Evolutionary conservation across 2,329 filamentous ascomycete genomes (phyloP).

Genomic region (Ophiostoma fasciatum): DNA sequence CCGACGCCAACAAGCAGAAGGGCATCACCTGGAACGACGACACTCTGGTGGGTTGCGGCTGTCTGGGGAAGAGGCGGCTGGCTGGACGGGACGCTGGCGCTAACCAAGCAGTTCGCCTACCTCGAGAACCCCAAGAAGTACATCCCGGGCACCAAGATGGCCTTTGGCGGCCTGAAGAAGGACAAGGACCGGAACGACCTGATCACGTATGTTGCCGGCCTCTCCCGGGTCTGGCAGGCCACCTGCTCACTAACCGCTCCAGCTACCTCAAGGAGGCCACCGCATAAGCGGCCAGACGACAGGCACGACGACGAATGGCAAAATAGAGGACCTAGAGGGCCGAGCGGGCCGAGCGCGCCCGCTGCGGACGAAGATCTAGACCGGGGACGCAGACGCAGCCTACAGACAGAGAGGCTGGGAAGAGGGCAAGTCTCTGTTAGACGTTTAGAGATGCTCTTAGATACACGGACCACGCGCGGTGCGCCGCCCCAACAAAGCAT

Average conservation of each 20-base stretch:
- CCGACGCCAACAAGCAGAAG: slow-evolving; percentile 98
- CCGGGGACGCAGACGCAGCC: too few relatives aligned
- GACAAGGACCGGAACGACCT: slow-evolving; percentile 97
- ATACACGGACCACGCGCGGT: too few relatives aligned
- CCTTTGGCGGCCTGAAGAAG: slow-evolving; percentile 99
- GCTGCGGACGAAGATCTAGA: too few relatives aligned
- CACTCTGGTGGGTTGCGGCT: slow-evolving; percentile 52
- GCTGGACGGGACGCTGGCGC: too few relatives aligned
- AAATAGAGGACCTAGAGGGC: too few relatives aligned
- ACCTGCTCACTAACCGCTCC: background rate
- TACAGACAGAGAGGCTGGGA: too few relatives aligned
- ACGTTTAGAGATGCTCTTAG: too few relatives aligned
- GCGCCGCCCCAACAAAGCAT: slow-evolving; percentile 3
- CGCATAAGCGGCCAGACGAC: slow-evolving; percentile 38
- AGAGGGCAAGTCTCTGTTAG: too few relatives aligned
- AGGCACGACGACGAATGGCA: too few relatives aligned
- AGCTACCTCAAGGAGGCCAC: slow-evolving; percentile 55
- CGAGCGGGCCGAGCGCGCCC: too few relatives aligned
- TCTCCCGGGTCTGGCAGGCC: too few relatives aligned
- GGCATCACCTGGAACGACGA: slow-evolving; percentile 77
- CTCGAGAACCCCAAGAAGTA: slow-evolving; percentile 99
- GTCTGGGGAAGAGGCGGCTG: too few relatives aligned
- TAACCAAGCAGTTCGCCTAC: slow-evolving; percentile 61
- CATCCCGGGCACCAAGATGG: slow-evolving; percentile 99
- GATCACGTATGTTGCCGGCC: slow-evolving; percentile 75